A percentile compares a stretch with the other conserved stretches of the same genome.
Evolutionary conservation across 1,284 basidiomycete genomes (phyloP).

Genomic region (Pterulicium gracile): DNA sequence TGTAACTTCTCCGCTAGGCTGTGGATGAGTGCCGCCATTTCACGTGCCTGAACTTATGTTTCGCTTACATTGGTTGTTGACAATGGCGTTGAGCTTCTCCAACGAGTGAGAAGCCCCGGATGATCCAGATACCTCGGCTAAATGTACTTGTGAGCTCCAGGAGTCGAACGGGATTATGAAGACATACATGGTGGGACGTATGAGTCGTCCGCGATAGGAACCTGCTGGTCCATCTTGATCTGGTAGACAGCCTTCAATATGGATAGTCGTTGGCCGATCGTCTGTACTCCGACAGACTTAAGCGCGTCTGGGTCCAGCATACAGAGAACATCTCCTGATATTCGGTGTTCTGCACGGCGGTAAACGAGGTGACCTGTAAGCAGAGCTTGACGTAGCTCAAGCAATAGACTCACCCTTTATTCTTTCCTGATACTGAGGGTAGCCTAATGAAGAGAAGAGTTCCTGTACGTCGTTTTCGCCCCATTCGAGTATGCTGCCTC

Average conservation of each 20-base stretch:
- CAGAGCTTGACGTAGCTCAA: constrained; percentile 11
- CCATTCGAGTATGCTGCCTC: constrained; percentile 62
- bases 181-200: constrained; percentile 85
- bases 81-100: constrained; percentile 55
- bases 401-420: constrained; percentile 42
- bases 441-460: constrained; percentile 68
- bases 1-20: constrained; percentile 55
- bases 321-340: constrained; percentile 81
- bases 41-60: no score
- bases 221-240: constrained; percentile 72
- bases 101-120: constrained; percentile 17
- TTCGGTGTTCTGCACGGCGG: constrained; percentile 63
- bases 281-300: constrained; percentile 75
- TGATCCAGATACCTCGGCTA: not conserved
- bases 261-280: constrained; percentile 78
- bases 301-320: constrained; percentile 74
- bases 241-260: constrained; percentile 88
- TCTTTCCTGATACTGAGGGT: constrained; percentile 69
- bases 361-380: constrained; percentile 8
- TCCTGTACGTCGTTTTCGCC: constrained; percentile 71
- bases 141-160: not conserved
- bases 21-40: no score
- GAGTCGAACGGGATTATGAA: constrained; percentile 3
- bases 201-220: constrained; percentile 78
- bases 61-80: constrained; percentile 74